These are phyloP conservation scores for Kazachstania kunashirensis DNA, from an alignment of 805 yeast species.

Conservation along the genomic window DNA sequence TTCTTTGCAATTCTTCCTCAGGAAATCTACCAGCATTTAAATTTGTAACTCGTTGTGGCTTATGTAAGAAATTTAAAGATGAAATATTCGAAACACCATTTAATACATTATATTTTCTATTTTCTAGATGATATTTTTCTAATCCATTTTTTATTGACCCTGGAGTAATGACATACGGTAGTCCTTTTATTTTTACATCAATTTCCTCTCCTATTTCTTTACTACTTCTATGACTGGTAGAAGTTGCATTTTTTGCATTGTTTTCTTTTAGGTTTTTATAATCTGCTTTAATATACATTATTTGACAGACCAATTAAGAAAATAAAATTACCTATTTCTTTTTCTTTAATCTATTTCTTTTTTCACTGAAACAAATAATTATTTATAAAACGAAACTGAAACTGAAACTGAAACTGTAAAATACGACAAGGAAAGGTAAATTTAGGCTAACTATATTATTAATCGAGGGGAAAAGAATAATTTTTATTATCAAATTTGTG, in stretches of 20 bases:
- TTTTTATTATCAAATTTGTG: no score
- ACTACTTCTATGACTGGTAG: background rate
- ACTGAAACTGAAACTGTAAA: no score
- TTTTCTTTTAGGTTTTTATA: background rate
- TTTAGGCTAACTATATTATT: no score
- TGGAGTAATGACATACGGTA: constrained; percentile 3
- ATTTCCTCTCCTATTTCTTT: background rate
- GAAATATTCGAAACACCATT: constrained; percentile 2
- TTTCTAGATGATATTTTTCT: background rate
- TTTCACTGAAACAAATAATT: background rate
- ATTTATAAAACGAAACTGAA: background rate
- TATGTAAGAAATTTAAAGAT: constrained; percentile 22
- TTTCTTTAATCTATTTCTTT: background rate
- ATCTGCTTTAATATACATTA: constrained; percentile 11
- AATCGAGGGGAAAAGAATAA: no score
- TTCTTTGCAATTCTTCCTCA: constrained; percentile 23
- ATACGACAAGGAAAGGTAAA: no score
- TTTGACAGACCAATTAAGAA: no score
- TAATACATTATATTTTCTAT: background rate
- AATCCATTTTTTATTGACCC: background rate
- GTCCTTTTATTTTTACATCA: background rate
- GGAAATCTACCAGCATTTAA: constrained; percentile 12
- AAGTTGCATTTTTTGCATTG: background rate
- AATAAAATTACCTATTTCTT: background rate
- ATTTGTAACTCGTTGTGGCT: constrained; percentile 22